Evolutionary conservation across 495 filamentous ascomycete genomes (phyloP), one percentile per base, ranked within the genome.

Genomic region (Penicillium subrubescens): DNA sequence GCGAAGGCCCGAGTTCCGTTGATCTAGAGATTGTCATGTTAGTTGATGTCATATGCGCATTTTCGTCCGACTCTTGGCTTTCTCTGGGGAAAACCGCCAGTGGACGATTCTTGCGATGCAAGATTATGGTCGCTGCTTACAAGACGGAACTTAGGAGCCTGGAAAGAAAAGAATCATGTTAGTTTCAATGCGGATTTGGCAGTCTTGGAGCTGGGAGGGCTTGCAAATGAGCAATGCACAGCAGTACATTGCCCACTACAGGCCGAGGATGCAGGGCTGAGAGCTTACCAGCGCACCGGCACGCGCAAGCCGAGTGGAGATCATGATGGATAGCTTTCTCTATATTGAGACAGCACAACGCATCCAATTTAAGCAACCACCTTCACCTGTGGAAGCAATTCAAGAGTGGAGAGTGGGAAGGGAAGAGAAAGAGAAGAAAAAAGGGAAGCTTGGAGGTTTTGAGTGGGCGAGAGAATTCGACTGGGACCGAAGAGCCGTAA

Each of bases 1-100:
- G 88, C 88, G 68, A 89, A 72, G 71, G 82, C 81, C 69, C 87
- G 83, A 68, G 80, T 67, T 69, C 77, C 79, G 71, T 80, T 73
- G 58, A 81, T 64, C 84, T 87, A 68, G 59, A 27, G 17, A 54
- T 58, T 25, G 21, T n/a, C 52, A 55, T 34, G 65, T 66, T 73
- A 66, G 68, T 65, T 59, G 63, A 35, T 58, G 54, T 59, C 43
- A 39, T 25, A 50, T 55, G 23, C 33, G 23, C 27, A 27, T 29
- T 52, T n/a, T 46, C 60, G 51, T 62, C 50, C 37, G 21, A 51
- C 17, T 14, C 33, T 29, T 15, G 23, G 34, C 33, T 55, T 10
- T 21, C 14, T 23, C 57, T 7, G 23, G 23, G 3, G 21, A 19
- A 35, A 46, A 21, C 12, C 21, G 31, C 33, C 11, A 8, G 46